These are phyloP conservation scores for Gossypium gossypioides DNA, from an alignment of 441 rosid species.

Conservation along the genomic window DNA sequence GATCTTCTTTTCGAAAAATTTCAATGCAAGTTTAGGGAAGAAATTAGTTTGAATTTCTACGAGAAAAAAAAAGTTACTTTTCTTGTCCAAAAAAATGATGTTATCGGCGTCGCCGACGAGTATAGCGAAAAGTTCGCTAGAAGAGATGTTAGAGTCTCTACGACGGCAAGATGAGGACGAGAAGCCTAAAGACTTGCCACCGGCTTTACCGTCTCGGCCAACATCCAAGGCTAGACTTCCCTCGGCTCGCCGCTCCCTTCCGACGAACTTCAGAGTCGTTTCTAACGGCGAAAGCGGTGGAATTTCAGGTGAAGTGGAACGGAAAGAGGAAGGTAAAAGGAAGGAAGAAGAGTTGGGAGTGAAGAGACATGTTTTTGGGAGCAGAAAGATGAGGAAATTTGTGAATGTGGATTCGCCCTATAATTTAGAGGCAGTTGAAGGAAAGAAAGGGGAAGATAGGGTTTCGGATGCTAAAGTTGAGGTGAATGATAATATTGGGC, in stretches of 20 bases:
- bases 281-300: constrained; percentile 15
- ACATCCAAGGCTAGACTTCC: constrained; percentile 75
- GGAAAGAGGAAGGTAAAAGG: constrained; percentile 56
- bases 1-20: background rate
- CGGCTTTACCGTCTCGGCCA: constrained; percentile 87
- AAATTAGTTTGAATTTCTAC: background rate
- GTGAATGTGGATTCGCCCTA: constrained; percentile 56
- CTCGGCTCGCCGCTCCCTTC: constrained; percentile 62
- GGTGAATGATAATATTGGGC: constrained; percentile 51
- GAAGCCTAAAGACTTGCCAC: constrained; percentile 70
- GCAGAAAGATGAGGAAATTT: constrained; percentile 64
- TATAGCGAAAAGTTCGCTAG: constrained; percentile 68
- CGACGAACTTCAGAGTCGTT: constrained; percentile 37
- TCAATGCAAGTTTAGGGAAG: background rate
- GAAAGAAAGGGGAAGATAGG: constrained; percentile 17
- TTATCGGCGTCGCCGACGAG: constrained; percentile 43
- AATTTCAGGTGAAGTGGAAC: constrained; percentile 20
- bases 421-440: constrained; percentile 17
- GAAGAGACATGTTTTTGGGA: constrained; percentile 59
- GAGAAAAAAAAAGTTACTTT: background rate
- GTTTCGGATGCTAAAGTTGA: constrained; percentile 5
- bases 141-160: constrained; percentile 86
- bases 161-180: constrained; percentile 62
- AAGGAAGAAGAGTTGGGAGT: constrained; percentile 51
- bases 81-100: constrained; percentile 26